Evolutionary conservation across 169 alveolate genomes (phyloP).

Genomic region (Besnoitia besnoiti): DNA sequence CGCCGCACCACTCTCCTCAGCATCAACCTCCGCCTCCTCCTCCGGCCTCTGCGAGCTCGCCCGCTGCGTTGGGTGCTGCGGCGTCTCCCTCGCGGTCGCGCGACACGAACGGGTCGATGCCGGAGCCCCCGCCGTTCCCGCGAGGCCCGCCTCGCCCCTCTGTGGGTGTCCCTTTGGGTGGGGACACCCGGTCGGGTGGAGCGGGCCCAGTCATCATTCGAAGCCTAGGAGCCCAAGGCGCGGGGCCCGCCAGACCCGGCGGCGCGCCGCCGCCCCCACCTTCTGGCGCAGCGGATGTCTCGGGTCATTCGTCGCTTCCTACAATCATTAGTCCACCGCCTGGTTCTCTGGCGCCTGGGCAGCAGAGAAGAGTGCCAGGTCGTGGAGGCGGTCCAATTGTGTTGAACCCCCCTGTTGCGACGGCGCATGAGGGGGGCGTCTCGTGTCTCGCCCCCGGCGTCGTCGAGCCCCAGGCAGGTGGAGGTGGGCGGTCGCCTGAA

Average conservation of each 20-base stretch:
- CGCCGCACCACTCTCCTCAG: not conserved
- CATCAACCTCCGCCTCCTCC: not conserved
- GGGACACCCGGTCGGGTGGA: not conserved
- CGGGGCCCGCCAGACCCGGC: not conserved
- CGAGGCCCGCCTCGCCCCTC: not conserved
- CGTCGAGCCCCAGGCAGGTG: not conserved
- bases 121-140: not conserved
- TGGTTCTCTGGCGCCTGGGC: not conserved
- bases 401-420: not conserved
- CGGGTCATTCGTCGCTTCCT: not conserved
- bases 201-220: not conserved
- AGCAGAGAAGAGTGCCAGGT: not conserved
- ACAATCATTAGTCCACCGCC: not conserved
- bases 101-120: not conserved
- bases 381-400: not conserved
- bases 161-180: not conserved
- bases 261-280: constrained; percentile 1
- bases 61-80: not conserved
- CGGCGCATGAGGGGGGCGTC: not conserved
- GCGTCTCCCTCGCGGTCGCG: not conserved
- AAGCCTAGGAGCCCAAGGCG: not conserved
- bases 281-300: not conserved
- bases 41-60: not conserved
- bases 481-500: not conserved
- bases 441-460: not conserved